Base-by-base conservation (phyloP, 2,329 filamentous ascomycete genomes). In the Arthrobotrys iridis region DNA sequence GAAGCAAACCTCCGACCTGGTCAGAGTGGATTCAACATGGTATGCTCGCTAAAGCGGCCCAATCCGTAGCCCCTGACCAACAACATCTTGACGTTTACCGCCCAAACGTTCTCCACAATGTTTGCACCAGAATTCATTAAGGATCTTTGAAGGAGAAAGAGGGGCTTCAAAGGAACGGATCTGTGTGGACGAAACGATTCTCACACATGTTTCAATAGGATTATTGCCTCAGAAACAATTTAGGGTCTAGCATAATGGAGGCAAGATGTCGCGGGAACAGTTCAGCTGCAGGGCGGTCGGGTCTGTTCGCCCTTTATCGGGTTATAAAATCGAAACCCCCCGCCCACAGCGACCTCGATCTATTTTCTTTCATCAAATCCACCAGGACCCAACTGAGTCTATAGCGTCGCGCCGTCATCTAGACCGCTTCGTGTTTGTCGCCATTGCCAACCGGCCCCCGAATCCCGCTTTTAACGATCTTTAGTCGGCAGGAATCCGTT, bases 261-360 rank as follows among this genome's bases (percentile, higher is more conserved):
- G 63, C 26, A 68, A 48, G 50, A 68, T 68, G 26, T 68, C 24
- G 62, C 70, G 70, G 50, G 43, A 26, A 20, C 18, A 65, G 18
- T 57, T 35, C 35, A 57, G 40, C 55, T 63, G 35, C 35, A 18
- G 45, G 26, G 24, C 41, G 60, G 43, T 55, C 37, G 62, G 50
- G n/a, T 74, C 20, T 30, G 60, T 26, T 52, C 40, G 18, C 50
- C 45, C 13, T 62, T 58, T 74, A 57, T 74, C 22, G 41, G 52
- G 62, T 45, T 75, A 75, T 75, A 75, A 75, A 75, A 57, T 75
- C 71, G 63, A 62, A 67, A 60, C 33, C 40, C 57, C 66, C 71
- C 71, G 62, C 68, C 26, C 45, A 20, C 41, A 30, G 40, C n/a
- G 57, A 45, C 62, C 26, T 37, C 55, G 30, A 41, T 43, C 40